Evolutionary conservation across 768 basidiomycete species (phyloP).

Genomic region (Pulveroboletus frians): DNA sequence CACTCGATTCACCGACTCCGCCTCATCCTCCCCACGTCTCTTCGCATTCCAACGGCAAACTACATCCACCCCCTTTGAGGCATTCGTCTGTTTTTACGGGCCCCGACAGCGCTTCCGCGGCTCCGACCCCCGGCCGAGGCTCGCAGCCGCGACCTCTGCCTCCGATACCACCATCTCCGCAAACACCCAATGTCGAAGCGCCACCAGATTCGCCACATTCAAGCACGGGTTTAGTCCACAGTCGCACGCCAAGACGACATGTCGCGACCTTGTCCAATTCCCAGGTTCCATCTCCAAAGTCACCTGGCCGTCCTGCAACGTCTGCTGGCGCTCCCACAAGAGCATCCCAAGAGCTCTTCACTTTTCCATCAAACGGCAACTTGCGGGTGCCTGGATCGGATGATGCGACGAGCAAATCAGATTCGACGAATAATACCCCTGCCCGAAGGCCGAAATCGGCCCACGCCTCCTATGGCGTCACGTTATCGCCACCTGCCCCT

Average conservation of each 20-base stretch:
- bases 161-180: slow-evolving; percentile 31
- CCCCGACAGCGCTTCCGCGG: slow-evolving; percentile 7
- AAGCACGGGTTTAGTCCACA: slow-evolving; percentile 17
- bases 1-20: slow-evolving; percentile 15
- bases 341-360: slow-evolving; percentile 3
- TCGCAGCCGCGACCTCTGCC: slow-evolving; percentile 16
- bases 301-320: slow-evolving; percentile 36
- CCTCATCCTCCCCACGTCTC: slow-evolving; percentile 6
- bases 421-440: neutral
- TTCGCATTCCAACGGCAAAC: slow-evolving; percentile 14
- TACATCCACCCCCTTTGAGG: slow-evolving; percentile 11
- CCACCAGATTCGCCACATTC: slow-evolving; percentile 15
- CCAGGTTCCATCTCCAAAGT: slow-evolving; percentile 7
- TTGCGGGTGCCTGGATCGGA: slow-evolving; percentile 3
- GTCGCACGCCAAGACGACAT: slow-evolving; percentile 11
- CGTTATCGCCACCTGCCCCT: slow-evolving; percentile 10
- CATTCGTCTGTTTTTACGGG: slow-evolving; percentile 20
- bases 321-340: slow-evolving; percentile 29
- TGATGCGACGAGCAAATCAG: neutral
- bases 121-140: slow-evolving; percentile 8
- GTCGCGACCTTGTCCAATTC: neutral
- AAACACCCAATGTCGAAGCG: slow-evolving; percentile 11
- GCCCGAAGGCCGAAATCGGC: slow-evolving; percentile 23
- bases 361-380: neutral
- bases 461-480: slow-evolving; percentile 19